Conservation (phyloP, 495 filamentous ascomycete genomes). For the Xylaria palmicola region DNA sequence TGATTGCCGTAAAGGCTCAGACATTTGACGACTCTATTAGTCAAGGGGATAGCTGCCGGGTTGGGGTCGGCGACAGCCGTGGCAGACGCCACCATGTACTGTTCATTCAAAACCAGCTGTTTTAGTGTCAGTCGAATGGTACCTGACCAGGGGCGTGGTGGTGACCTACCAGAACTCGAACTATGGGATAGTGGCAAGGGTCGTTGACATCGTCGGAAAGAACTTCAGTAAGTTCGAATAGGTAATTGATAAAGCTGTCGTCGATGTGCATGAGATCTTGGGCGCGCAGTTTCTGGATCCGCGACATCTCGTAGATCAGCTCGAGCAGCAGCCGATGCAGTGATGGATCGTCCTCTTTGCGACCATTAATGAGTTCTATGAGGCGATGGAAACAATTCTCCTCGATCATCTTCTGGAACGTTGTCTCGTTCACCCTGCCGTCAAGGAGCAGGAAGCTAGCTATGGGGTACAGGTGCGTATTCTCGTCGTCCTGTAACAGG, state of each 20-base stretch:
- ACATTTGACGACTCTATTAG: slow-evolving; percentile 90
- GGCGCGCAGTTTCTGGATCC: slow-evolving; percentile 76
- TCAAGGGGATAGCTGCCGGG: slow-evolving; percentile 54
- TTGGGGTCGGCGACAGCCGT: slow-evolving; percentile 54
- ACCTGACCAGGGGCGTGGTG: slow-evolving; percentile 2
- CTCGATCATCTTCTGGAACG: slow-evolving; percentile 81
- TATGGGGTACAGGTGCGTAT: slow-evolving; percentile 73
- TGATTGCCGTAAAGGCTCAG: slow-evolving; percentile 72
- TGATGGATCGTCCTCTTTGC: slow-evolving; percentile 60
- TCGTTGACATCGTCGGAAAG: slow-evolving; percentile 87
- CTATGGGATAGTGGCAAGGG: slow-evolving; percentile 94
- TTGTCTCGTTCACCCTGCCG: slow-evolving; percentile 72
- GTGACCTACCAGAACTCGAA: slow-evolving; percentile 77
- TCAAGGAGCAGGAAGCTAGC: slow-evolving; percentile 88
- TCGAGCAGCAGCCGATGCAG: slow-evolving; percentile 83
- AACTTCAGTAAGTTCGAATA: slow-evolving; percentile 87
- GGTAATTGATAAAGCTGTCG: slow-evolving; percentile 78
- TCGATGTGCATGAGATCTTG: slow-evolving; percentile 80
- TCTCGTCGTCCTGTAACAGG: slow-evolving; percentile 86
- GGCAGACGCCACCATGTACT: slow-evolving; percentile 86
- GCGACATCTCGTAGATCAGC: slow-evolving; percentile 94
- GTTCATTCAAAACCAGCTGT: slow-evolving; percentile 94
- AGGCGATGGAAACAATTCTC: slow-evolving; percentile 82
- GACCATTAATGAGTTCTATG: slow-evolving; percentile 73
- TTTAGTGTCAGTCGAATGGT: slow-evolving; percentile 12